A percentile compares a stretch with the other conserved stretches of the same genome.
Conservation (phyloP, 2,329 filamentous ascomycete genomes). For the Pseudogymnoascus sp. region DNA sequence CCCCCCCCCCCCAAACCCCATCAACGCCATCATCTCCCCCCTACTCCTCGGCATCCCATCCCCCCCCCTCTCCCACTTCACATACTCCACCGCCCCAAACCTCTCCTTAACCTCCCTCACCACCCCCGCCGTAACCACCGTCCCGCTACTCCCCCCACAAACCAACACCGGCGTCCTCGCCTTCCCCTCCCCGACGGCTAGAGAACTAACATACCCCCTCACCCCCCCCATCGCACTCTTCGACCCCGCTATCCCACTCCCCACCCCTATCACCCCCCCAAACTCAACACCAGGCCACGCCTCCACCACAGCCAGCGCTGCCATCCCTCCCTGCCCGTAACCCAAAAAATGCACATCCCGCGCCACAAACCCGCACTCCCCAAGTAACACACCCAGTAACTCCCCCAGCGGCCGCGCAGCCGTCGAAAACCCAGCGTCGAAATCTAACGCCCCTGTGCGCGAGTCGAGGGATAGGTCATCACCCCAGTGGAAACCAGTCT, state of each 20-base stretch:
- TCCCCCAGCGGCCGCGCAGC: constrained; percentile 34
- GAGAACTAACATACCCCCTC: constrained; percentile 22
- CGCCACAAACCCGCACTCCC: constrained; percentile 39
- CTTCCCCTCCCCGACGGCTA: constrained; percentile 38
- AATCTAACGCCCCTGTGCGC: constrained; percentile 40
- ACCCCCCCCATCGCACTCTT: constrained; percentile 34
- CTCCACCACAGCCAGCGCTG: constrained; percentile 35
- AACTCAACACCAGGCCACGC: constrained; percentile 30
- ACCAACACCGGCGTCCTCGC: constrained; percentile 55
- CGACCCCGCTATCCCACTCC: constrained; percentile 46
- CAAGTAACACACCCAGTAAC: constrained; percentile 36
- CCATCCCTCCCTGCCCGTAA: constrained; percentile 50
- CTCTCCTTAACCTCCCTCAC: constrained; percentile 54
- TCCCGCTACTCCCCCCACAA: constrained; percentile 44
- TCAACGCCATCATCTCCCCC: constrained; percentile 83
- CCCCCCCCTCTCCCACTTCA: constrained; percentile 59
- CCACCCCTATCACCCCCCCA: constrained; percentile 54
- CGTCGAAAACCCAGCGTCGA: constrained; percentile 43
- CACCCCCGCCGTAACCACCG: constrained; percentile 52
- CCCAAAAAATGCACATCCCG: constrained; percentile 46
- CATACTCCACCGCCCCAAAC: constrained; percentile 59
- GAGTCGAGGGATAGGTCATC: constrained; percentile 50
- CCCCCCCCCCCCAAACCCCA: constrained; percentile 69
- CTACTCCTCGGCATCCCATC: constrained; percentile 76
- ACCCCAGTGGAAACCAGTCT: constrained; percentile 45